These are phyloP conservation scores for Fusarium annulatum DNA, from an alignment of 2,329 filamentous ascomycete species.

Conservation along the genomic window DNA sequence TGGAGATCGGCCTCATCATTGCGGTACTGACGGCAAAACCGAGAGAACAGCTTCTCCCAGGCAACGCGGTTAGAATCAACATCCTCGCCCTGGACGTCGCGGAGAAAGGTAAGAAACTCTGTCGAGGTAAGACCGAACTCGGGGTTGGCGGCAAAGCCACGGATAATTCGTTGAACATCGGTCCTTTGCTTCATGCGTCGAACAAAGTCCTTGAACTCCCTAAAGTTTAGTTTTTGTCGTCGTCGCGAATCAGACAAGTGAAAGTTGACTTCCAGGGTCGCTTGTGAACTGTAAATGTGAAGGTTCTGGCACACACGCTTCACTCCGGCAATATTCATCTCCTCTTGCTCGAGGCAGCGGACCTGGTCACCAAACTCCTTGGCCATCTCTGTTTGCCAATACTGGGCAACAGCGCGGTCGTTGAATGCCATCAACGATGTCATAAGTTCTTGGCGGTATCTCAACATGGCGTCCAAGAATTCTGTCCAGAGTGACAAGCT, in stretches of 20 bases:
- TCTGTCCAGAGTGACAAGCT: constrained; percentile 83
- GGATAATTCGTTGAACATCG: constrained; percentile 82
- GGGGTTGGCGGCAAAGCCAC: constrained; percentile 66
- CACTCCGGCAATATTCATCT: constrained; percentile 81
- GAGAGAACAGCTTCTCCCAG: constrained; percentile 80
- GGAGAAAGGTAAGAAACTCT: constrained; percentile 82
- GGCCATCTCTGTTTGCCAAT: constrained; percentile 88
- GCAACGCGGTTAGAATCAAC: constrained; percentile 71
- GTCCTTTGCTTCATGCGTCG: constrained; percentile 83
- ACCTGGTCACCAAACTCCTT: constrained; percentile 68
- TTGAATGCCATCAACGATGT: constrained; percentile 87
- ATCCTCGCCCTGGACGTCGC: constrained; percentile 79
- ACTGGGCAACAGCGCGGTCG: constrained; percentile 81
- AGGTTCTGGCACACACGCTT: constrained; percentile 87
- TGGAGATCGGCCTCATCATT: constrained; percentile 56
- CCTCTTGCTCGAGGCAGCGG: constrained; percentile 69
- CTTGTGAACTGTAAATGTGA: constrained; percentile 88
- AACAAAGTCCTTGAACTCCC: constrained; percentile 87
- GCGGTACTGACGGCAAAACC: constrained; percentile 71
- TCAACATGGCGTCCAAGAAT: constrained; percentile 84
- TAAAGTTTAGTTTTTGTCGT: constrained; percentile 77
- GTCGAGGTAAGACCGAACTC: constrained; percentile 74
- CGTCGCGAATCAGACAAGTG: constrained; percentile 73
- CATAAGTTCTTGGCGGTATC: constrained; percentile 90
- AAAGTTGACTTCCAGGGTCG: constrained; percentile 80